These are phyloP conservation scores for Phalaenopsis aphrodite DNA, from an alignment of 106 monocot genomes.

Conservation along the genomic window DNA sequence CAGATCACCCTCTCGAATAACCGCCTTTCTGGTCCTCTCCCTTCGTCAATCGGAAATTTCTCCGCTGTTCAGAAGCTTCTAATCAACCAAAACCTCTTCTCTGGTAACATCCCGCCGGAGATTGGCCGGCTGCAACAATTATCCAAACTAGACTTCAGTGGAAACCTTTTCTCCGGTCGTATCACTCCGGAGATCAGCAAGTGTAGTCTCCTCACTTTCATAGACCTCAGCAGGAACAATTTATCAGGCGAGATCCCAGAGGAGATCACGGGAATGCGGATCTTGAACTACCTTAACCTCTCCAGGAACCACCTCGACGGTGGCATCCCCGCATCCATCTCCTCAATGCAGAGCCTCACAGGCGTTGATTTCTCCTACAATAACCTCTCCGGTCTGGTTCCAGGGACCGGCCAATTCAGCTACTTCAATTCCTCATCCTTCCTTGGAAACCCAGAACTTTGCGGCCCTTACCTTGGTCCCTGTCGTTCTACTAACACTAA, in stretches of 20 bases:
- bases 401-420: slow-evolving; percentile 82
- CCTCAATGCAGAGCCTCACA: slow-evolving; percentile 90
- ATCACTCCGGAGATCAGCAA: slow-evolving; percentile 46
- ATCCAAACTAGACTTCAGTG: slow-evolving; percentile 59
- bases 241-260: slow-evolving; percentile 40
- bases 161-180: slow-evolving; percentile 39
- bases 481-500: slow-evolving; percentile 21
- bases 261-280: slow-evolving; percentile 38
- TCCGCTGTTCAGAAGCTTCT: slow-evolving; percentile 62
- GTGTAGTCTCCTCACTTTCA: slow-evolving; percentile 55
- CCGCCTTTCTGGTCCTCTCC: slow-evolving; percentile 44
- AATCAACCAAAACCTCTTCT: slow-evolving; percentile 51
- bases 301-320: slow-evolving; percentile 55
- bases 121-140: slow-evolving; percentile 64
- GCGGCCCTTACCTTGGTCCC: slow-evolving; percentile 48
- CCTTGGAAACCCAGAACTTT: slow-evolving; percentile 57
- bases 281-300: slow-evolving; percentile 53
- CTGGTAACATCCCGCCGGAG: slow-evolving; percentile 48
- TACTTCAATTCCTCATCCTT: slow-evolving; percentile 94
- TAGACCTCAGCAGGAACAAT: slow-evolving; percentile 59
- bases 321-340: slow-evolving; percentile 48
- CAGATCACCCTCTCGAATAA: slow-evolving; percentile 83
- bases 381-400: slow-evolving; percentile 82
- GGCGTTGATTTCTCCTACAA: slow-evolving; percentile 87
- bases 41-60: slow-evolving; percentile 56